Conservation (phyloP, 129 eudicot species). For the Deinandra increscens region DNA sequence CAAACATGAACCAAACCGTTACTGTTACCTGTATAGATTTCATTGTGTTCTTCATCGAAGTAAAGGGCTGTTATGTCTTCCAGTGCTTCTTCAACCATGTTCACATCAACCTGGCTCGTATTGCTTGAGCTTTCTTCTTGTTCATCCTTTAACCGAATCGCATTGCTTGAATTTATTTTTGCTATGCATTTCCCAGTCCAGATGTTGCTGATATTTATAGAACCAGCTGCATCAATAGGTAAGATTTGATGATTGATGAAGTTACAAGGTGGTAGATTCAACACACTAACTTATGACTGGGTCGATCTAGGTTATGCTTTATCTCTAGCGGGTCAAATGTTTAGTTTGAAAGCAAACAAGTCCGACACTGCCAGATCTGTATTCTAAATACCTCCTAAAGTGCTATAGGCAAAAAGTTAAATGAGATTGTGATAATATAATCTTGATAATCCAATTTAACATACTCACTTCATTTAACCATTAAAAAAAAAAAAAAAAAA, state of each 20-base stretch:
- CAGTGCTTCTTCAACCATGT: conserved; percentile 40
- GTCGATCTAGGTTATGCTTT: too few species aligned
- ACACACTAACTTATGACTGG: too few species aligned
- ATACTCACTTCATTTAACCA: too few species aligned
- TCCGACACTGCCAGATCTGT: too few species aligned
- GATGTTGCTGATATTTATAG: conserved; percentile 33
- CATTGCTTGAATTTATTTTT: conserved; percentile 37
- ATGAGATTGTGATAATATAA: too few species aligned
- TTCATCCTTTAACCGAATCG: conserved; percentile 14
- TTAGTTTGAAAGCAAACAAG: too few species aligned
- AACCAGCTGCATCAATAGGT: conserved; percentile 35
- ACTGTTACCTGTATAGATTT: conserved; percentile 48
- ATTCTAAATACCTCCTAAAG: too few species aligned
- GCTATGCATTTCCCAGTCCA: conserved; percentile 52
- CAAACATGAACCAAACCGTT: conserved; percentile 53
- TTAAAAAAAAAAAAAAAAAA: background rate
- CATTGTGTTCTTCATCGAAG: conserved; percentile 48
- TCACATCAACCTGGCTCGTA: conserved; percentile 26
- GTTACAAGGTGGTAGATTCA: too few species aligned
- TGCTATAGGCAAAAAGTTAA: too few species aligned
- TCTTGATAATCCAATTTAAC: too few species aligned
- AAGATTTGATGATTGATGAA: background rate
- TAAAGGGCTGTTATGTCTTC: conserved; percentile 51
- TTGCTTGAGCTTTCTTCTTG: conserved; percentile 27
- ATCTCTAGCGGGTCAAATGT: too few species aligned